These are phyloP conservation scores for Penicillium turbatum DNA, from an alignment of 495 filamentous ascomycete species.

Conservation along the genomic window DNA sequence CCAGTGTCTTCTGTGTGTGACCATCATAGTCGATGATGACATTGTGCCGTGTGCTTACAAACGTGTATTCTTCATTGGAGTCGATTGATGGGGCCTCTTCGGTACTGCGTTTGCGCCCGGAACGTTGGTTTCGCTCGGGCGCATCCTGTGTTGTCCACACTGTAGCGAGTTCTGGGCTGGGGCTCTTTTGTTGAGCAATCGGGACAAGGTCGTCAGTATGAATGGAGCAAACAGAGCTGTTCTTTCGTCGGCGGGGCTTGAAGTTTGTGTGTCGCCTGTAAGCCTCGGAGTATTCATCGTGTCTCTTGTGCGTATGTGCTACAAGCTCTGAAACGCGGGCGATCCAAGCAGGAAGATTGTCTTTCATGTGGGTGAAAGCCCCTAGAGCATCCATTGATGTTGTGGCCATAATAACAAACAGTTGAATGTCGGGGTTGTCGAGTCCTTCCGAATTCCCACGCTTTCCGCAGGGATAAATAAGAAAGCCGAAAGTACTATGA, in stretches of 20 bases:
- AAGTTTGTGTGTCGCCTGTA: slow-evolving; percentile 29
- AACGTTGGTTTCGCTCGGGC: slow-evolving; percentile 14
- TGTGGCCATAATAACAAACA: slow-evolving; percentile 17
- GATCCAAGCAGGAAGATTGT: slow-evolving; percentile 66
- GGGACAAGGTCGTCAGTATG: slow-evolving; percentile 32
- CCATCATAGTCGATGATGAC: slow-evolving; percentile 88
- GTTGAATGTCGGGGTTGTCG: background rate
- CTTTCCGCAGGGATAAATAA: background rate
- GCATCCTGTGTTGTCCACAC: slow-evolving; percentile 8
- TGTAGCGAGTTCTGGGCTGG: slow-evolving; percentile 12
- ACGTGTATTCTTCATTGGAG: slow-evolving; percentile 39
- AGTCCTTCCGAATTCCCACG: background rate
- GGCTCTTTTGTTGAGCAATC: slow-evolving; percentile 17
- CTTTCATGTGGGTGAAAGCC: slow-evolving; percentile 52
- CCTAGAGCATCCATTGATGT: slow-evolving; percentile 58
- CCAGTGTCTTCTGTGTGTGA: slow-evolving; percentile 74
- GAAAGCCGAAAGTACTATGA: background rate
- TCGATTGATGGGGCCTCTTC: slow-evolving; percentile 29
- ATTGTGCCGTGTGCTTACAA: slow-evolving; percentile 69
- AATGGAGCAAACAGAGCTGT: slow-evolving; percentile 49
- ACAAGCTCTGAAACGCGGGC: slow-evolving; percentile 63
- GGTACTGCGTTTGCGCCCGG: slow-evolving; percentile 27
- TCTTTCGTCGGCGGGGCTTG: slow-evolving; percentile 33
- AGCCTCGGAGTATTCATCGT: slow-evolving; percentile 57
- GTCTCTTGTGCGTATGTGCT: slow-evolving; percentile 62